Conservation (phyloP, 23 red algal genomes). For the Gracilariopsis chorda region DNA sequence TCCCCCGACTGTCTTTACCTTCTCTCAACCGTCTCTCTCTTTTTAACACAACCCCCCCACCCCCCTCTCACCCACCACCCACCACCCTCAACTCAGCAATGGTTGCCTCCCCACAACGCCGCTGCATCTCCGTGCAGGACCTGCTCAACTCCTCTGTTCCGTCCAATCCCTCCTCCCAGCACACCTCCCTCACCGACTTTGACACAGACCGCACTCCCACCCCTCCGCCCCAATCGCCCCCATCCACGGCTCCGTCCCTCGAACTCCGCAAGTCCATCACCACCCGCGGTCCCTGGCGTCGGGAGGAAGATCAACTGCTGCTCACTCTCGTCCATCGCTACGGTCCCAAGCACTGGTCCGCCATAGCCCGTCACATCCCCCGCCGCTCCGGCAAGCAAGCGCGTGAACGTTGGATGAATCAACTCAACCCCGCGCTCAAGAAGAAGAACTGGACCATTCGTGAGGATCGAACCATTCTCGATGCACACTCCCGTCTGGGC, state of each 20-base stretch:
- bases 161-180: background rate
- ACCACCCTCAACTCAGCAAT: background rate
- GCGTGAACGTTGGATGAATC: constrained; percentile 94
- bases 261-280: background rate
- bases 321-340: background rate
- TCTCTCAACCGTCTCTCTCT: background rate
- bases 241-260: background rate
- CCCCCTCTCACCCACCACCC: background rate
- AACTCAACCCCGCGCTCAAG: constrained; percentile 73
- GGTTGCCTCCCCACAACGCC: background rate
- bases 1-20: background rate
- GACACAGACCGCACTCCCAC: background rate
- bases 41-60: background rate
- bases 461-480: constrained; percentile 82
- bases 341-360: constrained; percentile 57
- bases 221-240: background rate
- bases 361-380: constrained; percentile 67
- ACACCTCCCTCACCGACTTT: background rate
- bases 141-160: background rate
- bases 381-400: constrained; percentile 93
- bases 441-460: constrained; percentile 69
- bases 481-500: constrained; percentile 69
- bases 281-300: constrained; percentile 57
- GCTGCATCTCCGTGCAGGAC: constrained; percentile 31
- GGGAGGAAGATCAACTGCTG: constrained; percentile 61